These are phyloP conservation scores for Globisporangium paroecandrum DNA, from an alignment of 352 stramenopile species.

Conservation along the genomic window DNA sequence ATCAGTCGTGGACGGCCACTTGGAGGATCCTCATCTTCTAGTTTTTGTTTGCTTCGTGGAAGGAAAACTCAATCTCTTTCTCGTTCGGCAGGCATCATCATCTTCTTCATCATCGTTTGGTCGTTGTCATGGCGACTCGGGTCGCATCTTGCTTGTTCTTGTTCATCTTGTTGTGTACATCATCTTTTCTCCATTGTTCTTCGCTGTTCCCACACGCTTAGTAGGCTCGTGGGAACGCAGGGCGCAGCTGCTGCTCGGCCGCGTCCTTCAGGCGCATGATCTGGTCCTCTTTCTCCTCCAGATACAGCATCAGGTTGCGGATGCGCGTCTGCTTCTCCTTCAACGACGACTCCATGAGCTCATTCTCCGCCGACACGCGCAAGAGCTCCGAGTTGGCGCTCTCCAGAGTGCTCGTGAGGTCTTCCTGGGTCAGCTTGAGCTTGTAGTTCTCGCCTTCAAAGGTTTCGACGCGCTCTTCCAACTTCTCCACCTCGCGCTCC, in stretches of 20 bases:
- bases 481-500: conserved; percentile 60
- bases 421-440: conserved; percentile 53
- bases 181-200: not conserved
- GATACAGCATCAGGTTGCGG: conserved; percentile 44
- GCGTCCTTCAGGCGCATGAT: conserved; percentile 56
- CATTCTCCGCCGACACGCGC: conserved; percentile 57
- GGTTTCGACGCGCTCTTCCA: conserved; percentile 49
- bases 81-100: conserved; percentile 4
- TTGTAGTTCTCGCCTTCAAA: conserved; percentile 55
- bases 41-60: conserved; percentile 20
- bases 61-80: conserved; percentile 3
- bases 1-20: conserved; percentile 11
- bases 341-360: conserved; percentile 38
- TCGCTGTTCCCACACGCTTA: not conserved
- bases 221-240: conserved; percentile 2
- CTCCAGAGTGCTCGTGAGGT: conserved; percentile 42
- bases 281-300: conserved; percentile 68
- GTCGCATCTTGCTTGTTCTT: conserved; percentile 1
- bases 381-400: conserved; percentile 50
- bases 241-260: conserved; percentile 13
- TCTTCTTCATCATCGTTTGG: conserved; percentile 4
- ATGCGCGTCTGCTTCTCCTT: conserved; percentile 63
- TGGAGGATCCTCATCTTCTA: conserved; percentile 21
- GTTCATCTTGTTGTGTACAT: not conserved
- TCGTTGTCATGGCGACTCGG: conserved; percentile 2